These are phyloP conservation scores for Solanum habrochaites DNA, from an alignment of 257 asterid genomes.

Conservation along the genomic window DNA sequence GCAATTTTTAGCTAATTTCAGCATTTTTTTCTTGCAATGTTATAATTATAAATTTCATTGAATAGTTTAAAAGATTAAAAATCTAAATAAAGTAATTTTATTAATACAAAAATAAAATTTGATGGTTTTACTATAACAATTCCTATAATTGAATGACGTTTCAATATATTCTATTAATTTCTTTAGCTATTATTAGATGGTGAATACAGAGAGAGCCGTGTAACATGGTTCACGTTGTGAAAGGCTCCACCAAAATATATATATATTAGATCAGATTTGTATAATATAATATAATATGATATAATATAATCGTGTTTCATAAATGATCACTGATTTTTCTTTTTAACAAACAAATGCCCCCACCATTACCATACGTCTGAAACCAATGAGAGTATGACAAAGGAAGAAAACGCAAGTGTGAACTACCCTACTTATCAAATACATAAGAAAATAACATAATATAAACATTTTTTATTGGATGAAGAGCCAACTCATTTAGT, in stretches of 20 bases:
- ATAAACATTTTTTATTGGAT: background rate
- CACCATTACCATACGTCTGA: background rate
- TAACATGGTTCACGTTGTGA: background rate
- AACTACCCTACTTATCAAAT: background rate
- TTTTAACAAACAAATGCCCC: background rate
- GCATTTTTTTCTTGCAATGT: too few relatives aligned
- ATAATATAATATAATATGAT: too few relatives aligned
- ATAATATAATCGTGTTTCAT: background rate
- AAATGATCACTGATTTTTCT: background rate
- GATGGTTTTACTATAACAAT: too few relatives aligned
- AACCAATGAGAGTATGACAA: background rate
- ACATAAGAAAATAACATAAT: background rate
- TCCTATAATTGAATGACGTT: too few relatives aligned
- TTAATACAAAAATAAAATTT: too few relatives aligned
- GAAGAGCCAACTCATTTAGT: background rate
- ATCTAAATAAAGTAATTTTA: too few relatives aligned
- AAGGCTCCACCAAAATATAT: background rate
- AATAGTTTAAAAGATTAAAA: too few relatives aligned
- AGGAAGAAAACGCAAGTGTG: background rate
- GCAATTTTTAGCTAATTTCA: background rate
- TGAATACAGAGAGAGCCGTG: background rate
- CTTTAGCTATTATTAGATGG: background rate
- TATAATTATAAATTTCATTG: too few relatives aligned
- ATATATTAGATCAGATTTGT: background rate
- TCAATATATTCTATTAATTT: background rate